These are phyloP conservation scores for Hyaloscypha bicolor DNA, from an alignment of 495 filamentous ascomycete species.

Conservation along the genomic window DNA sequence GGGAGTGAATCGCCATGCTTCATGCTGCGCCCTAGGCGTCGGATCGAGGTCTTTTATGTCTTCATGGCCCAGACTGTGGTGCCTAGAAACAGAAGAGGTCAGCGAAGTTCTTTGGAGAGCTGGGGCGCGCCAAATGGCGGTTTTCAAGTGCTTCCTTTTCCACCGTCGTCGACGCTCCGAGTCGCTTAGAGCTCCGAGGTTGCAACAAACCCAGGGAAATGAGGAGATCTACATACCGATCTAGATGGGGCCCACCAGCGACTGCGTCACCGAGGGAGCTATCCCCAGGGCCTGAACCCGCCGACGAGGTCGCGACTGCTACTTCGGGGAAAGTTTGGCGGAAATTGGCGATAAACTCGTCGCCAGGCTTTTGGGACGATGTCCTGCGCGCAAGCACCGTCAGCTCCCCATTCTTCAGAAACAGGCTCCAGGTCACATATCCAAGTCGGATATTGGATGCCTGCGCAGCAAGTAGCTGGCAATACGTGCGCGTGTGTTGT, in stretches of 20 bases:
- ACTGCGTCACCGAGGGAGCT: conserved; percentile 42
- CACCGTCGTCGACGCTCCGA: not conserved
- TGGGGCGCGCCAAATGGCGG: conserved; percentile 36
- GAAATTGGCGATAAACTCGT: conserved; percentile 83
- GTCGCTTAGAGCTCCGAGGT: not conserved
- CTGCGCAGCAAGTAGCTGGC: not conserved
- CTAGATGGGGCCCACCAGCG: conserved; percentile 44
- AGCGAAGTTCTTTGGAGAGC: conserved; percentile 5
- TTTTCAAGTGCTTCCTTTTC: conserved; percentile 30
- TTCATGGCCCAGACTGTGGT: conserved; percentile 34
- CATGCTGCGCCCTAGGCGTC: conserved; percentile 73
- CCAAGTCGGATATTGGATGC: not conserved
- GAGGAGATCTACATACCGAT: conserved; percentile 47
- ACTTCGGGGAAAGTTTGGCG: conserved; percentile 77
- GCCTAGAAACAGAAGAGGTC: conserved; percentile 14
- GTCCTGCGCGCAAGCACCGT: conserved; percentile 51
- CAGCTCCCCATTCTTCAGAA: conserved; percentile 4
- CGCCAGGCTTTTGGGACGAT: conserved; percentile 83
- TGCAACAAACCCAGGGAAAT: not conserved
- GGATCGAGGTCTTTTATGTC: conserved; percentile 78
- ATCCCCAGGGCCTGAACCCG: conserved; percentile 36
- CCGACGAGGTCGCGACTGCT: conserved; percentile 35
- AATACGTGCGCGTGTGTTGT: not conserved
- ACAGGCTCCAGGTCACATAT: not conserved
- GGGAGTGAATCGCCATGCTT: conserved; percentile 82